These are phyloP conservation scores for Cyclotella sp. DNA, from an alignment of 108 stramenopile genomes.

Conservation along the genomic window DNA sequence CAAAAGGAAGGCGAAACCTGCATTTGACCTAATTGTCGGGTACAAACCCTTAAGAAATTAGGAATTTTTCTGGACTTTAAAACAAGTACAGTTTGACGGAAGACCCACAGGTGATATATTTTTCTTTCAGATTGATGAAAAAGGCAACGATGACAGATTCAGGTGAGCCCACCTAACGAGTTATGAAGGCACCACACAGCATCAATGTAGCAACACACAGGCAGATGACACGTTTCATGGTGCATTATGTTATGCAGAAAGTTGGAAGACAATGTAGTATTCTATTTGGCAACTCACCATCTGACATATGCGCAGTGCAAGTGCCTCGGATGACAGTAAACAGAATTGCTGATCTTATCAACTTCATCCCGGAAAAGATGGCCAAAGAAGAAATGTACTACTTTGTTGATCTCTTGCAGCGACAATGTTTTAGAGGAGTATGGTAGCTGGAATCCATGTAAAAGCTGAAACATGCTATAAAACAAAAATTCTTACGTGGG, in stretches of 20 bases:
- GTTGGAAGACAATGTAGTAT: not conserved
- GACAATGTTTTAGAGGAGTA: too few species aligned
- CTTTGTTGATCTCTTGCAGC: too few species aligned
- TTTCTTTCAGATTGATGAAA: constrained; percentile 24
- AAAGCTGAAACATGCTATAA: too few species aligned
- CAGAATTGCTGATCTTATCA: not conserved
- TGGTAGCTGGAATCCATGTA: too few species aligned
- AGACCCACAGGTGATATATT: constrained; percentile 80
- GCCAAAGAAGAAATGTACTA: too few species aligned
- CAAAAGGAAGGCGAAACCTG: too few species aligned
- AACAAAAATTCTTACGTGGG: too few species aligned
- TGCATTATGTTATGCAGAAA: not conserved
- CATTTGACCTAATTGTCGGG: too few species aligned
- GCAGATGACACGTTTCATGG: not conserved
- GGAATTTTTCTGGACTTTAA: too few species aligned
- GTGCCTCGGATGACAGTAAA: not conserved
- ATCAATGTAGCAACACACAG: not conserved
- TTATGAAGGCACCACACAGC: too few species aligned
- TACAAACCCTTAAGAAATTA: too few species aligned
- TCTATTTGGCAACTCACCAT: not conserved
- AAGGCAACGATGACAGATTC: not conserved
- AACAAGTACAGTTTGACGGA: constrained; percentile 87
- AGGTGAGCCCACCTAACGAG: too few species aligned
- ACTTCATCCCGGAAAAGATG: not conserved
- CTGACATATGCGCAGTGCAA: not conserved